These are phyloP conservation scores for Kappamyces sp. DNA, from an alignment of 192 early-diverging fungal species.

Conservation along the genomic window DNA sequence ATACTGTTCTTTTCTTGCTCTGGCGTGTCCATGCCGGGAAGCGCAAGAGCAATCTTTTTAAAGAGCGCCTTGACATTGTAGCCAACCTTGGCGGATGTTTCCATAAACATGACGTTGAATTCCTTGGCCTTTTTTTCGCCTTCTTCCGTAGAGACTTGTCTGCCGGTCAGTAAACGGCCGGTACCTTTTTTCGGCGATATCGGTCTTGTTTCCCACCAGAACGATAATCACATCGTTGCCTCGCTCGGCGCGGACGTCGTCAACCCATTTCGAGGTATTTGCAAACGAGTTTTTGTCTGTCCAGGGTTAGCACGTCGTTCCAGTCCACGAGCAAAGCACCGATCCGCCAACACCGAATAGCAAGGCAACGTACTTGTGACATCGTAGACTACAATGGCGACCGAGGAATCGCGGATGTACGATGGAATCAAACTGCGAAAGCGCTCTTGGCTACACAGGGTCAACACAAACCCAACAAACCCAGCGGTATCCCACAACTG, in stretches of 20 bases:
- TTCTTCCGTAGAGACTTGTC: conserved; percentile 92
- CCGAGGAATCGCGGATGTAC: conserved; percentile 97
- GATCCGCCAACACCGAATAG: conserved; percentile 13
- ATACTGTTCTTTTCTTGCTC: too few species aligned
- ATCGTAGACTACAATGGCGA: conserved; percentile 96
- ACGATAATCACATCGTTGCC: conserved; percentile 98
- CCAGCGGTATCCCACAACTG: conserved; percentile 99
- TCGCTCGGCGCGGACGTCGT: conserved; percentile 96
- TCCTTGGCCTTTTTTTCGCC: conserved; percentile 97
- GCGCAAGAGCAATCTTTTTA: conserved; percentile 90
- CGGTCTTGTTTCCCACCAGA: conserved; percentile 98
- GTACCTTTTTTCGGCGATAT: conserved; percentile 89
- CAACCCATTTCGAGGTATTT: conserved; percentile 98
- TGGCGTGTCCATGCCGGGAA: conserved; percentile 71
- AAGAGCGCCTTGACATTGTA: conserved; percentile 99
- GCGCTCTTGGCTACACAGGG: conserved; percentile 61
- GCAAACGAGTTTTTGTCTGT: conserved; percentile 91
- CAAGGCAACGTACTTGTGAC: conserved; percentile 72
- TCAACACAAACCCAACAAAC: background rate
- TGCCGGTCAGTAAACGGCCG: conserved; percentile 16
- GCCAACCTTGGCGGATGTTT: conserved; percentile 98
- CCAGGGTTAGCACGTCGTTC: conserved; percentile 9
- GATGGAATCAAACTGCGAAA: conserved; percentile 96
- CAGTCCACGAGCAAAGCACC: conserved; percentile 2
- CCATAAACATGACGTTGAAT: conserved; percentile 96